Percentiles rank a stretch among this genome's conserved stretches.
phyloP scores from a whole-genome alignment of 768 basidiomycete species.

The Hericium erinaceus region DNA sequence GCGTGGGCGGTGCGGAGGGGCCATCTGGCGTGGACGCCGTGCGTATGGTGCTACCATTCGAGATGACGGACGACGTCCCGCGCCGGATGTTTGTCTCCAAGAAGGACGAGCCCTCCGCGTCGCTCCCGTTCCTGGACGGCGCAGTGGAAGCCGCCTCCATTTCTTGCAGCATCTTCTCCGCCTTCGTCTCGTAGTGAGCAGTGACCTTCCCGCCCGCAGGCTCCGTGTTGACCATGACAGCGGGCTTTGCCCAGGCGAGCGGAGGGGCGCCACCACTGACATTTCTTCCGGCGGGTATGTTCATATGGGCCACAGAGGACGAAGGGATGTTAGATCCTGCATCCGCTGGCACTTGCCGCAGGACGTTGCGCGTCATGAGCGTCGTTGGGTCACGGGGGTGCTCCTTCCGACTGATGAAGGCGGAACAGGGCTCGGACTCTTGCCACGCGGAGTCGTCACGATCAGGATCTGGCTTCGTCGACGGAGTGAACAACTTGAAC shows the following conservation, averaged over 20 bases:
- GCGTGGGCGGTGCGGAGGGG: background rate
- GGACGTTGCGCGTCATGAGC: constrained; percentile 49
- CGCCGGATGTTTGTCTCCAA: constrained; percentile 28
- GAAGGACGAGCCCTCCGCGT: constrained; percentile 18
- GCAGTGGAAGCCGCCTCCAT: constrained; percentile 24
- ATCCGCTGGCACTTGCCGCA: constrained; percentile 35
- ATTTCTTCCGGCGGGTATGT: constrained; percentile 13
- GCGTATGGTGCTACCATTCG: constrained; percentile 30
- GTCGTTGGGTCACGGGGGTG: constrained; percentile 52
- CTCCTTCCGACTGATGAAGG: constrained; percentile 53
- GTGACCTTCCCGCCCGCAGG: constrained; percentile 42
- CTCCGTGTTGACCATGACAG: constrained; percentile 43
- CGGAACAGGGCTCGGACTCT: constrained; percentile 51
- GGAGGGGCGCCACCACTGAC: constrained; percentile 18
- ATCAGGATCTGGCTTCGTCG: constrained; percentile 48
- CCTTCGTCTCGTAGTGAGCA: constrained; percentile 25
- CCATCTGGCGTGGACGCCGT: constrained; percentile 5
- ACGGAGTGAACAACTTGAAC: constrained; percentile 39
- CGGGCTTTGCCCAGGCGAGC: constrained; percentile 47
- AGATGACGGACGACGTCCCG: constrained; percentile 31
- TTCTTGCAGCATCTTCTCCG: constrained; percentile 38
- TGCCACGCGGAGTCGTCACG: constrained; percentile 48
- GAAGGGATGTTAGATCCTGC: constrained; percentile 13
- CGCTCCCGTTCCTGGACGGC: constrained; percentile 16
- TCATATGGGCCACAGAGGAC: constrained; percentile 13